Evolutionary conservation across 495 filamentous ascomycete genomes (phyloP), one percentile per base, ranked within the genome.

Genomic region (Hypoxylon fragiforme): DNA sequence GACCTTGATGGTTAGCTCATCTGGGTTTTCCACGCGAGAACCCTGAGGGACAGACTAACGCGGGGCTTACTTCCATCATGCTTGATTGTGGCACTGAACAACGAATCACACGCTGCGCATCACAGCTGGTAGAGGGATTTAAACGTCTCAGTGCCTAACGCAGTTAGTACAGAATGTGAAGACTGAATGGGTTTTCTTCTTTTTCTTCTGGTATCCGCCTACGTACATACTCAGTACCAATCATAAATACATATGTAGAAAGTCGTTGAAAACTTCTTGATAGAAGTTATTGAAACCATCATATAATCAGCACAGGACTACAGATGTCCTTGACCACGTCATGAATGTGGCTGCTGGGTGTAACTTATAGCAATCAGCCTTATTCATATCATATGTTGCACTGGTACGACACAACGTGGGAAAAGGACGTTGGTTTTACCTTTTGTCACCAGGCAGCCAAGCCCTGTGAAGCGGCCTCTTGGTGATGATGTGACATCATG

Each of bases 1-100:
- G 54, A 64, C 61, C 61, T 64, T 60, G 56, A 64, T 64, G 61
- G 58, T 42, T 34, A 48, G 46, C 52, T 44, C 31, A 49, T 31
- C 26, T 52, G 26, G 43, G 51, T 24, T 48, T 45, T 41, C 26
- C 50, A 26, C 22, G 28, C 44, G 57, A 59, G 57, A 54, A 67
- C 64, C 64, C 36, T 56, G 64, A 65, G 59, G 62, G 62, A 18
- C 44, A 36, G 24, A 35, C 52, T 57, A 62, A 53, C 41, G 52
- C 52, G 20, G 46, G 28, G 37, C 16, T 12, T 11, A n/a, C 18
- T 24, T 12, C n/a, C 41, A 46, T 26, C 15, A 34, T 12, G 44
- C 31, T 35, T 47, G 35, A 39, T 42, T 26, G 30, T 52, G 58
- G 52, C 31, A 43, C 26, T 19, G 50, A 46, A 54, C 32, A 44